Conservation (phyloP, 352 stramenopile species). For the Pythium coloratum region DNA sequence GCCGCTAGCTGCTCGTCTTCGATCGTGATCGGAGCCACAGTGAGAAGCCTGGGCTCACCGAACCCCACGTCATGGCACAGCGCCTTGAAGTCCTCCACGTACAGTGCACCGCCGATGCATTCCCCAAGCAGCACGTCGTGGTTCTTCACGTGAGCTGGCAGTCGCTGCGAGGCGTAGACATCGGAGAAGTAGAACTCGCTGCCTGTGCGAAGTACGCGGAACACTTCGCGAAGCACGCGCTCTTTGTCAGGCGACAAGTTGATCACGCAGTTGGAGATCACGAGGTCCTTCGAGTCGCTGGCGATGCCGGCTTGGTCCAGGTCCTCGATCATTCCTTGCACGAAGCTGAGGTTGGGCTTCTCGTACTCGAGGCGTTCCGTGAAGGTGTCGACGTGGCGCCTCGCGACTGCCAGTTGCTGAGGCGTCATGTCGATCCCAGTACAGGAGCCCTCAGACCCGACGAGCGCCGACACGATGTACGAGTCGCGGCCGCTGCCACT, state of each 20-base stretch:
- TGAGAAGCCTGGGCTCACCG: conserved; percentile 81
- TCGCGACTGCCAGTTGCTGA: conserved; percentile 76
- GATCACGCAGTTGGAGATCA: conserved; percentile 92
- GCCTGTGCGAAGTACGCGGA: conserved; percentile 73
- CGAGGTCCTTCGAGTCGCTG: conserved; percentile 78
- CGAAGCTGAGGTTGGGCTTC: conserved; percentile 77
- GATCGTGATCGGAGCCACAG: conserved; percentile 63
- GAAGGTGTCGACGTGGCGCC: conserved; percentile 62
- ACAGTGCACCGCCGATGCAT: conserved; percentile 86
- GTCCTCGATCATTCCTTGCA: conserved; percentile 82
- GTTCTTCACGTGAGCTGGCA: conserved; percentile 57
- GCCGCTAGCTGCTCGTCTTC: conserved; percentile 47
- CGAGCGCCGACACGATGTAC: conserved; percentile 80
- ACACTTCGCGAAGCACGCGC: conserved; percentile 76
- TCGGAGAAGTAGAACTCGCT: conserved; percentile 92
- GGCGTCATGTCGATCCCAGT: conserved; percentile 91
- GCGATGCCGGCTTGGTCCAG: conserved; percentile 68
- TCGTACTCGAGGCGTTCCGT: conserved; percentile 69
- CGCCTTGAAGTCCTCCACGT: conserved; percentile 91
- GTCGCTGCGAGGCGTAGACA: conserved; percentile 78
- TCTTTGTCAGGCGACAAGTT: conserved; percentile 90
- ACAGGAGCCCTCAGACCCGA: conserved; percentile 67
- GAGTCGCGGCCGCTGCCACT: conserved; percentile 88
- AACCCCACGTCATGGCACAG: conserved; percentile 77
- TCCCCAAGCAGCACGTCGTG: conserved; percentile 86